A percentile compares a stretch with the other conserved stretches of the same genome.
These are phyloP conservation scores for Aspergillus quadrilineatus DNA, from an alignment of 2,329 filamentous ascomycete genomes.

Conservation along the genomic window DNA sequence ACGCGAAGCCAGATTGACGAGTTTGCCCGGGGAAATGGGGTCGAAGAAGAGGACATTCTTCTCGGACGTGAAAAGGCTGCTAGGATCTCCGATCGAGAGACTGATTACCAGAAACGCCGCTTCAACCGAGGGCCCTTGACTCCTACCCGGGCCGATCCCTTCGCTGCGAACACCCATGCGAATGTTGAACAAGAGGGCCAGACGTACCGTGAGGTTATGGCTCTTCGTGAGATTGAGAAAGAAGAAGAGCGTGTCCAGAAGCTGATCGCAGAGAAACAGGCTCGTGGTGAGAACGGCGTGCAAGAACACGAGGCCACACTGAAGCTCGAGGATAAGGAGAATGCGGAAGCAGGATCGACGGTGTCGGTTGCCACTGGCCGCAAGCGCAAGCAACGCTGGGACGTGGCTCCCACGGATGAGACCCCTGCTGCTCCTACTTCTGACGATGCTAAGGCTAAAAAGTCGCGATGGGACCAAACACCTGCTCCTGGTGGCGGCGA, in stretches of 20 bases:
- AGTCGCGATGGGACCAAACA: constrained; percentile 85
- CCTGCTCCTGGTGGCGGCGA: constrained; percentile 57
- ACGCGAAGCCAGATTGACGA: constrained; percentile 90
- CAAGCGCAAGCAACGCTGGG: constrained; percentile 95
- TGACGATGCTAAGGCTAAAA: constrained; percentile 64
- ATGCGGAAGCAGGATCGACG: constrained; percentile 67
- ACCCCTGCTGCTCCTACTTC: constrained; percentile 50
- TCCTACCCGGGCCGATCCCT: constrained; percentile 81
- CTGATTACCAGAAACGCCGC: constrained; percentile 94
- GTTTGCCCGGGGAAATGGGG: constrained; percentile 78
- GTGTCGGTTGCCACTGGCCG: constrained; percentile 62
- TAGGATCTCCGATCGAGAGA: constrained; percentile 88
- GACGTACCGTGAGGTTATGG: constrained; percentile 89
- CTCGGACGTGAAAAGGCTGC: constrained; percentile 83
- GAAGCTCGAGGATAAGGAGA: constrained; percentile 71
- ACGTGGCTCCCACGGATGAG: constrained; percentile 64
- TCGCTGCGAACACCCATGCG: constrained; percentile 71
- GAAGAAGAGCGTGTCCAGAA: constrained; percentile 86
- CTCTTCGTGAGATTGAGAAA: constrained; percentile 81
- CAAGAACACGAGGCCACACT: constrained; percentile 72
- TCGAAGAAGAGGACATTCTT: constrained; percentile 89
- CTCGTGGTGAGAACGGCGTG: constrained; percentile 58
- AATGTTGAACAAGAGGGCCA: constrained; percentile 68
- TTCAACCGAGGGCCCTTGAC: constrained; percentile 80
- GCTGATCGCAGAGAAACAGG: constrained; percentile 74